Evolutionary conservation across 164 flowering plant species (phyloP).

Genomic region (Hamamelis virginiana): DNA sequence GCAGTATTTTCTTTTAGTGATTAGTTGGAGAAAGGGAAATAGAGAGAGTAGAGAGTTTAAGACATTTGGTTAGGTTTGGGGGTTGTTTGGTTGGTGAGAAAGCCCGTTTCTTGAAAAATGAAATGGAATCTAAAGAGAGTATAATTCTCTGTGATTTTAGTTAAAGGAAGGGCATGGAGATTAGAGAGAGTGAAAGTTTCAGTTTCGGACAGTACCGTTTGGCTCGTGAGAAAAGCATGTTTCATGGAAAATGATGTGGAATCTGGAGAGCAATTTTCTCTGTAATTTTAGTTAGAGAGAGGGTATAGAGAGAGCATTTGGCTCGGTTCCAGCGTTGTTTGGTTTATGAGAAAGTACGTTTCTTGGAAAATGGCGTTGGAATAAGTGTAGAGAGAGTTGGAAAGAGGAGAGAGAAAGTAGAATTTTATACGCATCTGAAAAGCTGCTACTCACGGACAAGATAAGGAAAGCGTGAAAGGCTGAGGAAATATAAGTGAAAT

Average conservation of each 20-base stretch:
- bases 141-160: background rate
- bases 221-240: background rate
- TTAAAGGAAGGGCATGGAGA: background rate
- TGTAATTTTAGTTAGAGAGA: background rate
- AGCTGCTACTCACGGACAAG: conserved; percentile 17
- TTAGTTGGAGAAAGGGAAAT: background rate
- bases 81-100: background rate
- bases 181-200: background rate
- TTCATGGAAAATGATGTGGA: background rate
- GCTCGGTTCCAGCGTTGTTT: no score
- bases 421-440: conserved; percentile 14
- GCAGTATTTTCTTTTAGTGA: no score
- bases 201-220: background rate
- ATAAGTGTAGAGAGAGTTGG: background rate
- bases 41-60: background rate
- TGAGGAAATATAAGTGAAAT: background rate
- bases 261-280: background rate
- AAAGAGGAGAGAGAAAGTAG: background rate
- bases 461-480: background rate
- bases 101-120: background rate
- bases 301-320: background rate
- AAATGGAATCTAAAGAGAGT: background rate
- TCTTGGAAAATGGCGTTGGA: background rate
- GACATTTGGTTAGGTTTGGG: background rate
- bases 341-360: background rate